These are phyloP conservation scores for Anisogramma anomala DNA, from an alignment of 2,329 filamentous ascomycete genomes.

Conservation along the genomic window DNA sequence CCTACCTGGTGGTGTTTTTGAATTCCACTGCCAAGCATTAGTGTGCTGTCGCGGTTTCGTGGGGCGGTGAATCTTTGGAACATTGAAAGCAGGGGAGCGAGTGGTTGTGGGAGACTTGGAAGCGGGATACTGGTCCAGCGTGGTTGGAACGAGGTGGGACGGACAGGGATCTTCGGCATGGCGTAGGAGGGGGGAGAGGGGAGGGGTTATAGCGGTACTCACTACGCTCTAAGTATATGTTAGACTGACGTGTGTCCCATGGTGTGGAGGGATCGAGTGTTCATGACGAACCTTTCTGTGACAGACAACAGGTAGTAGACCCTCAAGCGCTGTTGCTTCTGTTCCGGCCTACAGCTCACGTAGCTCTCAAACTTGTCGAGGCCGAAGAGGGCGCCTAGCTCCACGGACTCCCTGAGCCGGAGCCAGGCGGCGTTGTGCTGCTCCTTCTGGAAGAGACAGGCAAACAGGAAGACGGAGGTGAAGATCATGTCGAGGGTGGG, in stretches of 20 bases:
- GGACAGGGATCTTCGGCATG: no score
- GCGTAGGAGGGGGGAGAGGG: neutral
- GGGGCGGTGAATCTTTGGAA: no score
- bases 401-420: conserved; percentile 6
- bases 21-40: no score
- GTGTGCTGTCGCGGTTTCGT: no score
- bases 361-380: conserved; percentile 9
- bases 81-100: no score
- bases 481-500: conserved; percentile 10
- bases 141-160: no score
- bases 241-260: no score
- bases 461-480: conserved; percentile 8
- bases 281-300: conserved; percentile 6
- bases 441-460: conserved; percentile 9
- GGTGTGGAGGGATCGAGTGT: neutral
- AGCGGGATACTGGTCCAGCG: no score
- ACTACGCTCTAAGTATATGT: no score
- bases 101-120: no score
- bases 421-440: conserved; percentile 11
- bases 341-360: conserved; percentile 2
- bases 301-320: conserved; percentile 8
- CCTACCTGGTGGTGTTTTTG: conserved; percentile 6
- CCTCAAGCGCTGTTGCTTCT: conserved; percentile 9
- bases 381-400: conserved; percentile 6
- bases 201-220: no score